These are phyloP conservation scores for Spatholobus suberectus DNA, from an alignment of 306 rosid genomes.

Conservation along the genomic window DNA sequence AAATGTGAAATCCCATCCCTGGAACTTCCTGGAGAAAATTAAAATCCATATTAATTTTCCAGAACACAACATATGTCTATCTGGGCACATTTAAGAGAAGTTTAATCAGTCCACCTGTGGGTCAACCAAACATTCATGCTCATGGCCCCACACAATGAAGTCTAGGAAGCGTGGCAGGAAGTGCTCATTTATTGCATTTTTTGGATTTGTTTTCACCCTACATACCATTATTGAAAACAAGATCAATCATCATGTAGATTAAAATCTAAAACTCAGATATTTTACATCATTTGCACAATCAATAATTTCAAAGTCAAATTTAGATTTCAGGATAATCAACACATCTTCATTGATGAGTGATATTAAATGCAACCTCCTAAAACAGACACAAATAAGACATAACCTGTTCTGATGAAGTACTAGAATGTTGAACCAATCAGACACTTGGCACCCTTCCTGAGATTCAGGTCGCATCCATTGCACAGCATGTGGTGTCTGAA, in stretches of 20 bases:
- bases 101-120: constrained; percentile 70
- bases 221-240: constrained; percentile 42
- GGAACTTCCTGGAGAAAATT: constrained; percentile 84
- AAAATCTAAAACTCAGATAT: constrained; percentile 22
- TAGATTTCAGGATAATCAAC: constrained; percentile 27
- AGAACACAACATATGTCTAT: not conserved
- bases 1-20: constrained; percentile 98
- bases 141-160: constrained; percentile 99
- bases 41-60: constrained; percentile 38
- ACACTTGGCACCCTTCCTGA: constrained; percentile 81
- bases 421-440: constrained; percentile 98
- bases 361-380: constrained; percentile 25
- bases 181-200: constrained; percentile 98
- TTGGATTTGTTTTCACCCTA: constrained; percentile 97
- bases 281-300: constrained; percentile 31
- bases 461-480: constrained; percentile 99
- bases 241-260: constrained; percentile 39
- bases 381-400: constrained; percentile 34
- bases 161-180: constrained; percentile 93
- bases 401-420: constrained; percentile 99
- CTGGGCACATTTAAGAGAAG: not conserved
- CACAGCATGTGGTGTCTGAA: constrained; percentile 97
- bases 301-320: constrained; percentile 29
- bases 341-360: constrained; percentile 18
- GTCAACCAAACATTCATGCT: constrained; percentile 95